Evolutionary conservation across 2,329 filamentous ascomycete species (phyloP), one percentile per base, ranked within the genome.

Genomic region (Cryphonectria parasitica): DNA sequence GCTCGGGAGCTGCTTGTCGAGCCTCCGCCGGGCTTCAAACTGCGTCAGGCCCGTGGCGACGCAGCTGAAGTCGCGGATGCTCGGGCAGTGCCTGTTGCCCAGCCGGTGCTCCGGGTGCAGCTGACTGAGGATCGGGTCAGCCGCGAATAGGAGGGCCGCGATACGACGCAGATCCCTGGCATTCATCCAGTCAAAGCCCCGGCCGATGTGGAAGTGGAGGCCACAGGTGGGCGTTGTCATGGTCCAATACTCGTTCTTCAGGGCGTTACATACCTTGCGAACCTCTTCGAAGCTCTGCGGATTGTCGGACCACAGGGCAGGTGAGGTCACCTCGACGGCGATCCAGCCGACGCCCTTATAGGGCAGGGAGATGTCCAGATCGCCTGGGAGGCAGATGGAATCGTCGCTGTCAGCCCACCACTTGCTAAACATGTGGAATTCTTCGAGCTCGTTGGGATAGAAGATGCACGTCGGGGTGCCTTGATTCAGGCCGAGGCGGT

Each of bases 281-380:
- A 66, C 49, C 45, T 66, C 49, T 19, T 52, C 45, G 39, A 66
- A 66, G 34, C 64, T 66, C 64, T 41, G 28, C 22, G 64, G 45
- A 13, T n/a, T 15, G 64, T 66, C 39, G 22, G 45, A 8, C 64
- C 64, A 66, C 45, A 66, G 64, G 15, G 64, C 64, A 10, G 64
- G 64, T 2, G 64, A 54, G 25, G 19, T 41, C 19, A 66, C 49
- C 49, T 66, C 64, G 31, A 56, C 31, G 5, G 19, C 49, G 17
- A 56, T n/a, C 64, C 64, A 66, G 19, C 31, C 8, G 19, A 56
- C 49, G 19, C 64, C 64, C 22, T 56, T 54, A 34, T 66, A 66
- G n/a, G 6, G 8, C 22, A 36, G 3, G n/a, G 8, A 6, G 45
- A 66, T 66, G 13, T n/a, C 7, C 34, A 10, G 22, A 15, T 31